Conservation (phyloP, 2,329 filamentous ascomycete species). For the Amauroascus verrucosus region DNA sequence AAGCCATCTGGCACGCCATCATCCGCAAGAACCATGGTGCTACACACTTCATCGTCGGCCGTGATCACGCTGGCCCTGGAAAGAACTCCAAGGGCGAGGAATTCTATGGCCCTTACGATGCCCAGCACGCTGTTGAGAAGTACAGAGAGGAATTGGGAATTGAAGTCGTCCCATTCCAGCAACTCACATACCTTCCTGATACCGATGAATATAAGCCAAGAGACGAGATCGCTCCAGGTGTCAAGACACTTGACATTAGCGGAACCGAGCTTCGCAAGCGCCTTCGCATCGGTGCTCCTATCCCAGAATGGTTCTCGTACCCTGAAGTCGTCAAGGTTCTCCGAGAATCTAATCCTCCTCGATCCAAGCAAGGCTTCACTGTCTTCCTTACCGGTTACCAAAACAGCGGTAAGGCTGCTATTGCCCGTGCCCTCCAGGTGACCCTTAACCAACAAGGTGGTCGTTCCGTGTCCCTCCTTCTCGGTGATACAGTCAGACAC, state of each 20-base stretch:
- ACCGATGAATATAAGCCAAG: conserved; percentile 91
- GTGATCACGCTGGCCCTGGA: conserved; percentile 94
- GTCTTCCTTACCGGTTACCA: conserved; percentile 95
- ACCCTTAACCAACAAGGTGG: conserved; percentile 97
- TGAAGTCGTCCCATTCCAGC: conserved; percentile 97
- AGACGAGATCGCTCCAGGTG: conserved; percentile 74
- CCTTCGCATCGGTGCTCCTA: conserved; percentile 82
- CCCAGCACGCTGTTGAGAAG: conserved; percentile 91
- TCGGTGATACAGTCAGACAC: conserved; percentile 87
- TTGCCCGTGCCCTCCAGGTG: conserved; percentile 88
- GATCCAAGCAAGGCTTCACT: conserved; percentile 89
- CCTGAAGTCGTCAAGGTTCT: conserved; percentile 95
- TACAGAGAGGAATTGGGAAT: conserved; percentile 95
- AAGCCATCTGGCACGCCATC: conserved; percentile 99
- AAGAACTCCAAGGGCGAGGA: conserved; percentile 97
- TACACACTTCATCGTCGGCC: conserved; percentile 97
- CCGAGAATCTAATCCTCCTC: conserved; percentile 88
- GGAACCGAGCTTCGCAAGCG: conserved; percentile 85
- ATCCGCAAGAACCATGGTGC: conserved; percentile 99
- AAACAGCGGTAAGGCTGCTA: conserved; percentile 94
- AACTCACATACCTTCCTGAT: conserved; percentile 98
- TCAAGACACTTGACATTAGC: conserved; percentile 79
- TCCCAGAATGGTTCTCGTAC: conserved; percentile 99
- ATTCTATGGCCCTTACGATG: conserved; percentile 97
- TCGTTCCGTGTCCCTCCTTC: conserved; percentile 82